Percentiles rank a stretch among this genome's conserved stretches.
Evolutionary conservation across 345 rosid genomes (phyloP).

Genomic region (Populus ilicifolia): DNA sequence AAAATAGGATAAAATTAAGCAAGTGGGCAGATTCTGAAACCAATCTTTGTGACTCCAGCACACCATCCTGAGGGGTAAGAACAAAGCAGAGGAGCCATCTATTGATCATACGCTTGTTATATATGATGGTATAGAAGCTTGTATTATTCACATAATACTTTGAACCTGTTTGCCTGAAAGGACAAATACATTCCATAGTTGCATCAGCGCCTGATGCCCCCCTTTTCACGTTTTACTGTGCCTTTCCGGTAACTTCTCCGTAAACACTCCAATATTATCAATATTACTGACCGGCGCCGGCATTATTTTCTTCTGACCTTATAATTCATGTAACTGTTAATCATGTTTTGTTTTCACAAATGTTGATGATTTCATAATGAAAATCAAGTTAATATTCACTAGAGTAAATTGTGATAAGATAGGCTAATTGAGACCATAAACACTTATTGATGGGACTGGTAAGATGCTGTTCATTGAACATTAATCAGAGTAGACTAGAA

Average conservation of each 20-base stretch:
- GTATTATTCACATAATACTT: constrained; percentile 4
- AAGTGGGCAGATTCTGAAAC: constrained; percentile 15
- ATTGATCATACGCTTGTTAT: background rate
- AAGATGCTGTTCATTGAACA: background rate
- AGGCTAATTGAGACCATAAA: background rate
- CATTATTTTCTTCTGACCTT: background rate
- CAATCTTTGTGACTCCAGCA: background rate
- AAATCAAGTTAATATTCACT: background rate
- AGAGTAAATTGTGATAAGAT: background rate
- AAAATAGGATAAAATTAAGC: constrained; percentile 19
- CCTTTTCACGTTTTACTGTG: constrained; percentile 3
- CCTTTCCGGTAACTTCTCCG: background rate
- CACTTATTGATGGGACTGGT: background rate
- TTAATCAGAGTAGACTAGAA: constrained; percentile 6
- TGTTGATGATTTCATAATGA: background rate
- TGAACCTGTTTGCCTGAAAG: constrained; percentile 7
- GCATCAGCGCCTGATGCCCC: background rate
- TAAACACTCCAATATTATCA: background rate
- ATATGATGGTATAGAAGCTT: background rate
- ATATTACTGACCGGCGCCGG: background rate
- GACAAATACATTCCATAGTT: background rate
- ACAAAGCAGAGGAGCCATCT: background rate
- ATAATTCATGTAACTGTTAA: background rate
- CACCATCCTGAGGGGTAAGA: constrained; percentile 3
- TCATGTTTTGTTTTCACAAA: background rate